Conservation (phyloP, 1,284 basidiomycete genomes). For the Ustilago nuda region DNA sequence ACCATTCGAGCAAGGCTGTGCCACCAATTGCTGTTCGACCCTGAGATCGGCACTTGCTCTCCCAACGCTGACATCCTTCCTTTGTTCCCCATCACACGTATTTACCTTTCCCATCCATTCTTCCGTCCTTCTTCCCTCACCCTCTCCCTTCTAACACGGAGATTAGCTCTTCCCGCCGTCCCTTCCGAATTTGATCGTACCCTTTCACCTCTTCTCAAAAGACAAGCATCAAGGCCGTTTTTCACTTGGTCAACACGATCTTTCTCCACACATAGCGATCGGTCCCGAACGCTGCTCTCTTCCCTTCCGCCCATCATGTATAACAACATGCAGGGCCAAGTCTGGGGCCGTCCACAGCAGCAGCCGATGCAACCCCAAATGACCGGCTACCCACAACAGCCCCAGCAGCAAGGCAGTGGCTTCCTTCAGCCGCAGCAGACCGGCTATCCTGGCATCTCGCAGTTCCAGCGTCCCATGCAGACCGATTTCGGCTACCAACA, state of each 20-base stretch:
- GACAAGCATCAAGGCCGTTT: not conserved
- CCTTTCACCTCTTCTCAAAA: slow-evolving; percentile 4
- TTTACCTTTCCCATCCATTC: not conserved
- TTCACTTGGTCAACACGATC: not conserved
- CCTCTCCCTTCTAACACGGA: not conserved
- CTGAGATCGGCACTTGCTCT: slow-evolving; percentile 1
- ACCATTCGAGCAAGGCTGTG: slow-evolving; percentile 35
- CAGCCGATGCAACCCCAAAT: slow-evolving; percentile 50
- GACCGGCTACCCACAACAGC: slow-evolving; percentile 57
- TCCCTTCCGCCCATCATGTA: slow-evolving; percentile 40
- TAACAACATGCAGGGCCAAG: slow-evolving; percentile 59
- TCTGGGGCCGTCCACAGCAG: slow-evolving; percentile 51
- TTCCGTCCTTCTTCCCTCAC: not conserved
- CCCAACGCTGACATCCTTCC: not conserved
- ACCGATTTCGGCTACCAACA: slow-evolving; percentile 45
- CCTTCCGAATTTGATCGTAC: not conserved
- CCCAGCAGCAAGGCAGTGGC: slow-evolving; percentile 50
- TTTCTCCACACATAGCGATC: slow-evolving; percentile 11
- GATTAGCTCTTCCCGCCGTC: not conserved
- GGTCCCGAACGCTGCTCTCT: slow-evolving; percentile 10
- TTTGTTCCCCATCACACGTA: not conserved
- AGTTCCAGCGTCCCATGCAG: slow-evolving; percentile 58
- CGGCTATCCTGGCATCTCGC: slow-evolving; percentile 52
- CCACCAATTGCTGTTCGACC: slow-evolving; percentile 5
- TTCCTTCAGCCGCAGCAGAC: slow-evolving; percentile 58